phyloP scores from a whole-genome alignment of 2,329 filamentous ascomycete species.

The Aureobasidium sp. region DNA sequence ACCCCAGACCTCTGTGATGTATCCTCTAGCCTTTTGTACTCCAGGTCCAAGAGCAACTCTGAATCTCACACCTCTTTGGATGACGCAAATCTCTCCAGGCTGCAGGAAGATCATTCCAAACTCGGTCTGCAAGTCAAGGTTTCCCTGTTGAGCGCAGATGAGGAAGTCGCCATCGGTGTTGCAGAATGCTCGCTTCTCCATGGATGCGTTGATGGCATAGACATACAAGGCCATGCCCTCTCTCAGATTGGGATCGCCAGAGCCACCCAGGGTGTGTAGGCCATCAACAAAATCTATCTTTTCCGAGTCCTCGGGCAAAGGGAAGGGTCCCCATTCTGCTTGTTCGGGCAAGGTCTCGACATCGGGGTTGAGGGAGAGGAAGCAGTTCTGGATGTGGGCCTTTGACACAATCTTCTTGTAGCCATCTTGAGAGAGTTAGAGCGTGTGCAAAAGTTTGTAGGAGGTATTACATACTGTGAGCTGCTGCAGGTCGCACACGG shows the following conservation, averaged over 20 bases:
- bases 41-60: slow-evolving; percentile 26
- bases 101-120: slow-evolving; percentile 31
- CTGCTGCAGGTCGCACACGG: slow-evolving; percentile 34
- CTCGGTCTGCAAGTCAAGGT: slow-evolving; percentile 30
- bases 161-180: slow-evolving; percentile 35
- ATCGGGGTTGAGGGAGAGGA: slow-evolving; percentile 38
- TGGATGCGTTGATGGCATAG: slow-evolving; percentile 39
- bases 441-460: too few relatives aligned
- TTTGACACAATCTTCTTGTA: slow-evolving; percentile 16
- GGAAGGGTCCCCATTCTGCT: slow-evolving; percentile 40
- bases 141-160: slow-evolving; percentile 28
- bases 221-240: slow-evolving; percentile 43
- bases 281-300: slow-evolving; percentile 41
- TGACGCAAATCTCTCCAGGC: slow-evolving; percentile 32
- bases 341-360: slow-evolving; percentile 43
- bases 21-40: slow-evolving; percentile 26
- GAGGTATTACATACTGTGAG: slow-evolving; percentile 30
- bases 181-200: slow-evolving; percentile 39
- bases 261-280: slow-evolving; percentile 41
- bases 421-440: slow-evolving; percentile 6
- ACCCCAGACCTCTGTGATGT: slow-evolving; percentile 34
- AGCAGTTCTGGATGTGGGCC: slow-evolving; percentile 33
- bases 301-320: slow-evolving; percentile 26
- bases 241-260: slow-evolving; percentile 42
- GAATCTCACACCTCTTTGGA: slow-evolving; percentile 33